Evolutionary conservation across 2,329 filamentous ascomycete species (phyloP).

Genomic region (Fusarium tricinctum): DNA sequence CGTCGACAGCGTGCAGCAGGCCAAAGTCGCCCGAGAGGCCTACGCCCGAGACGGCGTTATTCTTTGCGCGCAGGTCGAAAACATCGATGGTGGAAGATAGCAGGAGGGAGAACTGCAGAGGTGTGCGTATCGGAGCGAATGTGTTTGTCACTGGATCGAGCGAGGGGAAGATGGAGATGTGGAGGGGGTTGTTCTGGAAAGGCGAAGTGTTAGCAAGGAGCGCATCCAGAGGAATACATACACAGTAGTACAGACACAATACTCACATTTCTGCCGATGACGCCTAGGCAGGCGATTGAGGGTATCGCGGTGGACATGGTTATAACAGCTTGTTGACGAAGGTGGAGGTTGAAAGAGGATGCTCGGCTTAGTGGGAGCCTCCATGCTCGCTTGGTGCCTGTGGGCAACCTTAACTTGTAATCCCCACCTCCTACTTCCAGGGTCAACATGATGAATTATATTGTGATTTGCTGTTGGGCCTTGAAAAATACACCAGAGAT

Average conservation of each 20-base stretch:
- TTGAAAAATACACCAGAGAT: conserved; percentile 1
- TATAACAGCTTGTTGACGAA: conserved; percentile 29
- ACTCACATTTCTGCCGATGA: conserved; percentile 91
- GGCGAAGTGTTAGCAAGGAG: neutral
- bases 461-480: neutral
- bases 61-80: conserved; percentile 86
- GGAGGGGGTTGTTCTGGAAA: conserved; percentile 90
- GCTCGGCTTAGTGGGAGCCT: conserved; percentile 39
- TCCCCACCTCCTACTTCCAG: conserved; percentile 30
- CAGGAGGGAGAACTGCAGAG: conserved; percentile 92
- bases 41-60: conserved; percentile 67
- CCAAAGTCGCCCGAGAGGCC: conserved; percentile 86
- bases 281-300: conserved; percentile 90
- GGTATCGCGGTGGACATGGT: conserved; percentile 74
- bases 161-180: conserved; percentile 89
- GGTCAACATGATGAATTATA: conserved; percentile 26
- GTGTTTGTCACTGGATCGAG: conserved; percentile 70
- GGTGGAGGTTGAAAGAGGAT: conserved; percentile 37
- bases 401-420: conserved; percentile 34
- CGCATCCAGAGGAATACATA: neutral
- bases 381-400: conserved; percentile 38
- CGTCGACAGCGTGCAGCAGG: conserved; percentile 92
- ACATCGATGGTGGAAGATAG: conserved; percentile 93
- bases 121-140: conserved; percentile 72
- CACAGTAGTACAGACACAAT: neutral